phyloP scores from a whole-genome alignment of 129 eudicot species.

The Lonicera japonica region DNA sequence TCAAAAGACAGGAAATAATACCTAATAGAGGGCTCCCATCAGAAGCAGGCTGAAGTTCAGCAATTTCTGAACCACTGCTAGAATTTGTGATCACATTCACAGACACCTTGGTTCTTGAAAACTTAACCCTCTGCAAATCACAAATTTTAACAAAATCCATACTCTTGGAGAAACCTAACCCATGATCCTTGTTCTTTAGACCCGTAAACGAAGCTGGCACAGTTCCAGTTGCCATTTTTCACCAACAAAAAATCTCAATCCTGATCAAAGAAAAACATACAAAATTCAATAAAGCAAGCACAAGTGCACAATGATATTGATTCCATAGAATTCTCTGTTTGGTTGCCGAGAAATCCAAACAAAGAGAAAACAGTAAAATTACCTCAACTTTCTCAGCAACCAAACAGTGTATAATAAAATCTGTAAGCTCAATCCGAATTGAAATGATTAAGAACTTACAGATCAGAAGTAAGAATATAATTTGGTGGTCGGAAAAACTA shows the following conservation, averaged over 20 bases:
- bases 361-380: too few species aligned
- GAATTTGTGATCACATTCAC: conserved; percentile 52
- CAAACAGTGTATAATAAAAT: background rate
- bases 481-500: too few species aligned
- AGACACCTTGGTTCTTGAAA: conserved; percentile 48
- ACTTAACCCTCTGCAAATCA: conserved; percentile 60
- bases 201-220: conserved; percentile 54
- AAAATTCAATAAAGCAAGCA: conserved; percentile 10
- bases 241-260: conserved; percentile 29
- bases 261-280: conserved; percentile 19
- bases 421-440: too few species aligned
- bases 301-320: too few species aligned
- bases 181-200: conserved; percentile 43
- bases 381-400: background rate
- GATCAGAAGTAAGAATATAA: too few species aligned
- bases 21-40: conserved; percentile 94
- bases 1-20: conserved; percentile 18
- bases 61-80: conserved; percentile 68
- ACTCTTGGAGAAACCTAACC: conserved; percentile 47
- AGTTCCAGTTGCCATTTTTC: conserved; percentile 76
- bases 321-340: background rate
- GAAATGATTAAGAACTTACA: too few species aligned
- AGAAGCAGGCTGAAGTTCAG: conserved; percentile 81
- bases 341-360: background rate
- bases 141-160: conserved; percentile 59